phyloP scores from a whole-genome alignment of 2,329 filamentous ascomycete species.

The Lachnellula occidentalis region DNA sequence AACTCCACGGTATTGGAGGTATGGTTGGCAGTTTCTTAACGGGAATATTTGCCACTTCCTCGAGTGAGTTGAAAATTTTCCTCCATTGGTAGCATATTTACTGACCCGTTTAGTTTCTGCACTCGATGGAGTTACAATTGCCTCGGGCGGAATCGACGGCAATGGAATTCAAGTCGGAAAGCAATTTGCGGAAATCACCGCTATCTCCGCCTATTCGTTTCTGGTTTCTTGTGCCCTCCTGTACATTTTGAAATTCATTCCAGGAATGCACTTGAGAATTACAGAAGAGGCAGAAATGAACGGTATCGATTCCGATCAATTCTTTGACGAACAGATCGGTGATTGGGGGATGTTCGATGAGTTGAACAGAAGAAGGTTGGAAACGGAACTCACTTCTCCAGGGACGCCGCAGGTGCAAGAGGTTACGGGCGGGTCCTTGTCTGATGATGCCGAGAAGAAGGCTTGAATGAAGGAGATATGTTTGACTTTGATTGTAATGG shows the following conservation, averaged over 20 bases:
- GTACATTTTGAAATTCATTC: slow-evolving; percentile 52
- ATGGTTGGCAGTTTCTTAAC: slow-evolving; percentile 52
- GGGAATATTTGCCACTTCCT: slow-evolving; percentile 47
- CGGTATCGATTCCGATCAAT: slow-evolving; percentile 47
- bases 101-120: slow-evolving; percentile 37
- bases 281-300: slow-evolving; percentile 49
- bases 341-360: slow-evolving; percentile 32
- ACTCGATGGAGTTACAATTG: slow-evolving; percentile 44
- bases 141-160: slow-evolving; percentile 41
- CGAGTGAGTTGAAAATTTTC: slow-evolving; percentile 14
- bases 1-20: slow-evolving; percentile 55
- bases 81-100: not conserved
- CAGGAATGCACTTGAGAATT: slow-evolving; percentile 49
- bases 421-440: slow-evolving; percentile 2
- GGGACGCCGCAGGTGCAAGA: slow-evolving; percentile 14
- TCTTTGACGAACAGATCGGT: slow-evolving; percentile 39
- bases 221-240: slow-evolving; percentile 46
- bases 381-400: slow-evolving; percentile 14
- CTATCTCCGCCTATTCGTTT: slow-evolving; percentile 51
- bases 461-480: not conserved
- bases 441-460: slow-evolving; percentile 14
- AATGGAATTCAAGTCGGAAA: slow-evolving; percentile 51
- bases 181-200: slow-evolving; percentile 52
- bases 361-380: slow-evolving; percentile 15
- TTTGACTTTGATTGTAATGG: not conserved